Evolutionary conservation across 768 basidiomycete species (phyloP).

Genomic region (Auricularia sp.): DNA sequence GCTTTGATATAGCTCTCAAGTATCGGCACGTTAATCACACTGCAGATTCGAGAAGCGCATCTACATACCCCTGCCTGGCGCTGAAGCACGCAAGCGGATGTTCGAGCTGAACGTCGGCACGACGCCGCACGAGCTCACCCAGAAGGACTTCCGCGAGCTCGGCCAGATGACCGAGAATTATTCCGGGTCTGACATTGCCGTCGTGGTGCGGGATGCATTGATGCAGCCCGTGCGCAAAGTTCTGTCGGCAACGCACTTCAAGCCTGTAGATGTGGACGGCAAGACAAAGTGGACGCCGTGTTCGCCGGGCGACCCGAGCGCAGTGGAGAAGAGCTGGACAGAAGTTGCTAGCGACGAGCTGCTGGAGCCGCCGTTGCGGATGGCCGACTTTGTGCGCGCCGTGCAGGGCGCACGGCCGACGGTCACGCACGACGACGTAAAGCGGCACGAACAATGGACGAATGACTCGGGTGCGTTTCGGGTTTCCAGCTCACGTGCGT

Average conservation of each 20-base stretch:
- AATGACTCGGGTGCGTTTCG: conserved; percentile 58
- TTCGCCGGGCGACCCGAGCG: conserved; percentile 82
- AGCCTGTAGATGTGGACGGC: conserved; percentile 33
- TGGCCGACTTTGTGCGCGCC: conserved; percentile 75
- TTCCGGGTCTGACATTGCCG: conserved; percentile 90
- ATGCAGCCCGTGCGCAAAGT: conserved; percentile 99
- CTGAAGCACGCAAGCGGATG: conserved; percentile 87
- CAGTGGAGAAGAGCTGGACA: conserved; percentile 82
- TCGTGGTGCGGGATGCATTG: conserved; percentile 88
- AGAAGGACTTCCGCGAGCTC: conserved; percentile 68
- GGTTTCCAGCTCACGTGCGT: no score
- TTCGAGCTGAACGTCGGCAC: conserved; percentile 93
- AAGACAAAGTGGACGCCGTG: conserved; percentile 80
- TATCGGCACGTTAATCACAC: not conserved
- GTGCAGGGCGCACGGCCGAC: conserved; percentile 74
- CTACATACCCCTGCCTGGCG: conserved; percentile 92
- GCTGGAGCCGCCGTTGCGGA: conserved; percentile 71
- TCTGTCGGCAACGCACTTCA: conserved; percentile 91
- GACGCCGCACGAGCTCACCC: conserved; percentile 76
- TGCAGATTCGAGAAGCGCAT: conserved; percentile 91
- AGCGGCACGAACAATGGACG: conserved; percentile 75
- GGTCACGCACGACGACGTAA: conserved; percentile 81
- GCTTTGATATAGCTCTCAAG: not conserved
- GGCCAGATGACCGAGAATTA: conserved; percentile 88
- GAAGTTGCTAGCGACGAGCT: conserved; percentile 81